Evolutionary conservation across 192 early-diverging fungal genomes (phyloP).

Genomic region (Podila horticola): DNA sequence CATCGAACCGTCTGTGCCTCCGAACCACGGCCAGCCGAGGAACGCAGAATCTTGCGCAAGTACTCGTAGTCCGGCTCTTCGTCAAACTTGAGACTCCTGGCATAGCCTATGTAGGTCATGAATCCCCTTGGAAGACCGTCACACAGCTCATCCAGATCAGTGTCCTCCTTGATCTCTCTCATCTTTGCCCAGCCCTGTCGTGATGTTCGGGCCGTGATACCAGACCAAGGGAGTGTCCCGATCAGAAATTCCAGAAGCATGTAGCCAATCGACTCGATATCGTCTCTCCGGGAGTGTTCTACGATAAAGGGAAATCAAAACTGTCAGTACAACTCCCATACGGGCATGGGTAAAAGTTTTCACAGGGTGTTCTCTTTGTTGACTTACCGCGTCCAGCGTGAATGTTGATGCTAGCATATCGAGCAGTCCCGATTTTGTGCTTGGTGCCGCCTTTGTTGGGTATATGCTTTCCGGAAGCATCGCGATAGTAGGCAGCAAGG

Average conservation of each 20-base stretch:
- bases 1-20: slow-evolving; percentile 46
- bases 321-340: too few relatives aligned
- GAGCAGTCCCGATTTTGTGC: slow-evolving; percentile 79
- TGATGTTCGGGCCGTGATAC: slow-evolving; percentile 83
- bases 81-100: slow-evolving; percentile 75
- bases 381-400: slow-evolving; percentile 79
- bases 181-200: slow-evolving; percentile 90
- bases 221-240: slow-evolving; percentile 86
- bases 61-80: slow-evolving; percentile 86
- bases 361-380: too few relatives aligned
- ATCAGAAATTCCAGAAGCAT: slow-evolving; percentile 83
- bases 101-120: slow-evolving; percentile 74
- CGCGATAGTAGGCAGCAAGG: slow-evolving; percentile 55
- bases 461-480: slow-evolving; percentile 55
- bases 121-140: slow-evolving; percentile 80
- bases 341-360: too few relatives aligned
- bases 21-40: slow-evolving; percentile 31
- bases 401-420: slow-evolving; percentile 87
- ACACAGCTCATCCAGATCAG: slow-evolving; percentile 79
- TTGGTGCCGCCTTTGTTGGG: slow-evolving; percentile 50
- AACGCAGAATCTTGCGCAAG: slow-evolving; percentile 54
- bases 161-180: slow-evolving; percentile 83
- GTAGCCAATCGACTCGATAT: slow-evolving; percentile 86
- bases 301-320: not conserved
- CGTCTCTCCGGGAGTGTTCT: slow-evolving; percentile 87